Evolutionary conservation across 306 rosid species (phyloP).

Genomic region (Citrullus mucosospermus): DNA sequence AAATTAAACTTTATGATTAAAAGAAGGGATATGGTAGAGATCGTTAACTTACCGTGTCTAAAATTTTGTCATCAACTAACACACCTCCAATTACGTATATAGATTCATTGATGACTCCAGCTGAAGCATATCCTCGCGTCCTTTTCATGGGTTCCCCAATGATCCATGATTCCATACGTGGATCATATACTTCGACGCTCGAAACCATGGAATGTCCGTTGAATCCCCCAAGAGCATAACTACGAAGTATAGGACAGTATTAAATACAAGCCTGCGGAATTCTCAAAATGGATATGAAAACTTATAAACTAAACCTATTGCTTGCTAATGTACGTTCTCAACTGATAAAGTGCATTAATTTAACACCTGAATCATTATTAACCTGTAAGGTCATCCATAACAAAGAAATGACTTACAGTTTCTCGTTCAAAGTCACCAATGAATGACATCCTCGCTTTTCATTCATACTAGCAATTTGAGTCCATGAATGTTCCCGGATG

Average conservation of each 20-base stretch:
- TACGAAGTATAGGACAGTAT: background rate
- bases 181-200: constrained; percentile 42
- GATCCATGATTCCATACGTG: constrained; percentile 35
- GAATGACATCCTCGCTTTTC: constrained; percentile 33
- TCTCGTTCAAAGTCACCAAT: constrained; percentile 43
- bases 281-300: background rate
- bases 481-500: constrained; percentile 76
- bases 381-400: background rate
- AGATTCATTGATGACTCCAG: constrained; percentile 46
- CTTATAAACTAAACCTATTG: background rate
- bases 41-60: constrained; percentile 24
- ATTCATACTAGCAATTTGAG: constrained; percentile 35
- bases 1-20: background rate
- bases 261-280: background rate
- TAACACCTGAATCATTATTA: background rate
- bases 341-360: background rate
- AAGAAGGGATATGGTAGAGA: background rate
- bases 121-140: constrained; percentile 34
- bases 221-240: constrained; percentile 60
- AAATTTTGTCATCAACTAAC: constrained; percentile 16
- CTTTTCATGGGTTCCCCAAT: constrained; percentile 34
- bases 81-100: constrained; percentile 61
- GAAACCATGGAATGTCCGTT: constrained; percentile 38
- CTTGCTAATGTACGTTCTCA: background rate
- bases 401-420: constrained; percentile 33